Evolutionary conservation across 306 rosid species (phyloP), one percentile per base, ranked within the genome.

Genomic region (Amphicarpaea edgeworthii): DNA sequence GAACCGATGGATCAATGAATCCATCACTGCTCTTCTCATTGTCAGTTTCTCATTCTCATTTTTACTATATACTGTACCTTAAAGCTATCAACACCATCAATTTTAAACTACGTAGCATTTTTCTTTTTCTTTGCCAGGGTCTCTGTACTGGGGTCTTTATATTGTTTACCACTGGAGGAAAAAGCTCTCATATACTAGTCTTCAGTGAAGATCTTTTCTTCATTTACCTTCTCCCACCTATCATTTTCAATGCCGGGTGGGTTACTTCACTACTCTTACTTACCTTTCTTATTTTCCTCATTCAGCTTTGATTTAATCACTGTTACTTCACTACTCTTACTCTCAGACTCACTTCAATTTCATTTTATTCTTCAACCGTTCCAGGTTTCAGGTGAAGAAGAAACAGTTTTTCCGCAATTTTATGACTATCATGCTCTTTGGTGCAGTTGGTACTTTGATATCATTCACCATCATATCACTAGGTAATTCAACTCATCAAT

Each of bases 181-280:
- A 85, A 83, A 96, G 96, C 89, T 96, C 99, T 15, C 97, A 81
- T 81, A 84, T 96, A 51, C 79, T 96, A 28, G 86, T 82, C 7
- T 96, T 96, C 60, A 89, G 93, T 50, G 93, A 90, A 88, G 98
- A 92, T 79, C 97, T 96, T 82, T 96, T 96, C 93, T 96, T 96
- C 34, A 92, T 89, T 76, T 96, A 92, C 83, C 96, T 96, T 81
- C 98, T 96, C 34, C 99, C 99, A 14, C 99, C 99, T 1, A 96
- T 96, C 77, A 96, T 96, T 75, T 96, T 96, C 90, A 96, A 96
- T 73, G 99, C 99, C 23, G 99, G 99, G 98, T 96, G 99, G 99
- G 98, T 96, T 49, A 58, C 90, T 69, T 66, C 16, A 6, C 1
- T 51, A 4, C 51, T 19, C 17, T 65, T 65, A 6, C 20, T 11